Percentiles rank a stretch among this genome's conserved stretches.
Evolutionary conservation across 352 stramenopile genomes (phyloP).

Genomic region (Thraustochytrium sp.): DNA sequence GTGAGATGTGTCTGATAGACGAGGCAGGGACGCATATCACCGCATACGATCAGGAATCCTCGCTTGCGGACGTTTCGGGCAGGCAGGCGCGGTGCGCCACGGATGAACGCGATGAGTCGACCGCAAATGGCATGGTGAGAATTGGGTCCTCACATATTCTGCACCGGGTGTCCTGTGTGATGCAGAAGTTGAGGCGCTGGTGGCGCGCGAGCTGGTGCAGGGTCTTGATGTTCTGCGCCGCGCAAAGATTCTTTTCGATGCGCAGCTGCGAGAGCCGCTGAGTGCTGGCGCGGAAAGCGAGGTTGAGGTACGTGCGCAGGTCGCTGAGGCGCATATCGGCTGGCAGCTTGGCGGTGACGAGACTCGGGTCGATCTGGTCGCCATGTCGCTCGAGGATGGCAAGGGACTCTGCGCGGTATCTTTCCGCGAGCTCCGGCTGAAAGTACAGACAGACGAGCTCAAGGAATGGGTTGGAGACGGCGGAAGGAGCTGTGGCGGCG

Average conservation of each 20-base stretch:
- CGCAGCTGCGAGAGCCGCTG: neutral
- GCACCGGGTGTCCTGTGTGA: slow-evolving; percentile 18
- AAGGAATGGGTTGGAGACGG: slow-evolving; percentile 14
- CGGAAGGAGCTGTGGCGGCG: neutral
- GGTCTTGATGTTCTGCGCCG: slow-evolving; percentile 36
- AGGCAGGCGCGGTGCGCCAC: slow-evolving; percentile 16
- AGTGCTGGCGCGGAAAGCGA: neutral
- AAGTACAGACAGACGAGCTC: slow-evolving; percentile 33
- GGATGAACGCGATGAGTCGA: neutral
- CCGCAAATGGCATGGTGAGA: neutral
- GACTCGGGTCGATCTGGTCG: neutral
- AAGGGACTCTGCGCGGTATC: neutral
- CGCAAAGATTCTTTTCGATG: slow-evolving; percentile 8
- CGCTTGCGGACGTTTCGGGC: too few relatives aligned
- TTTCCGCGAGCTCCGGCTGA: neutral
- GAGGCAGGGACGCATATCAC: too few relatives aligned
- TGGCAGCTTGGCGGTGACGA: slow-evolving; percentile 23
- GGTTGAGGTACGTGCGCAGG: neutral
- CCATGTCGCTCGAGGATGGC: slow-evolving; percentile 3
- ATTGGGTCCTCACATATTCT: neutral
- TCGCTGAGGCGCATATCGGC: slow-evolving; percentile 15
- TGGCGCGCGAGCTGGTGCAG: neutral
- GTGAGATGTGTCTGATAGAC: too few relatives aligned
- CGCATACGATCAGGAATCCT: too few relatives aligned
- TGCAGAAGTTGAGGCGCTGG: neutral